These are phyloP conservation scores for Globisporangium megalacanthum DNA, from an alignment of 352 stramenopile species.

Conservation along the genomic window DNA sequence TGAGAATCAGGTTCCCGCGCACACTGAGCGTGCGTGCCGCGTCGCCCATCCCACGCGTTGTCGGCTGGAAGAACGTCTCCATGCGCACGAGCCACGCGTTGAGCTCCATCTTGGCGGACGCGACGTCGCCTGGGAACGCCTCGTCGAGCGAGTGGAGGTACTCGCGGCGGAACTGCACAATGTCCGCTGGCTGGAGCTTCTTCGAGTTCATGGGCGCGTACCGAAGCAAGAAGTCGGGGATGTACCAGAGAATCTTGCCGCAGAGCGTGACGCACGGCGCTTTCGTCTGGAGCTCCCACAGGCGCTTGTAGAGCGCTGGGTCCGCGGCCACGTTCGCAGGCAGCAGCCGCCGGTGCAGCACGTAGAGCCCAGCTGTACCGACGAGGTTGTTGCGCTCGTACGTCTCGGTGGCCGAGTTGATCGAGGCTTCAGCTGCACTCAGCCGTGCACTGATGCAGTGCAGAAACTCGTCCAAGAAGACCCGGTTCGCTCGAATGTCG, in stretches of 20 bases:
- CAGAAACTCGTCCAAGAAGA: conserved; percentile 85
- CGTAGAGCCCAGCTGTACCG: conserved; percentile 87
- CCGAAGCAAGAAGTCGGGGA: conserved; percentile 84
- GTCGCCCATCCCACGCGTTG: conserved; percentile 69
- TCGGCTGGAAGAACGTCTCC: conserved; percentile 85
- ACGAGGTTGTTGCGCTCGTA: conserved; percentile 86
- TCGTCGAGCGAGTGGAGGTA: conserved; percentile 80
- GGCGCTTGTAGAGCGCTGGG: conserved; percentile 80
- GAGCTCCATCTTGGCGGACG: conserved; percentile 75
- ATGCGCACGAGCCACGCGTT: conserved; percentile 83
- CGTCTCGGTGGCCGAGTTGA: conserved; percentile 86
- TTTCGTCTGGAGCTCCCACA: conserved; percentile 88
- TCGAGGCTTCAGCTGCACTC: conserved; percentile 48
- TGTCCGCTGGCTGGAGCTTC: conserved; percentile 72
- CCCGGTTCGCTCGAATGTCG: conserved; percentile 76
- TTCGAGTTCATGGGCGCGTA: conserved; percentile 81
- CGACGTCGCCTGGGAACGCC: conserved; percentile 71
- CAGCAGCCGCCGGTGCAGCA: conserved; percentile 80
- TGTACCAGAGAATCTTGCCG: conserved; percentile 80
- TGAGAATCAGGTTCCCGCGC: conserved; percentile 88
- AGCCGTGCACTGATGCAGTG: conserved; percentile 76
- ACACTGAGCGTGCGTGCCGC: conserved; percentile 70
- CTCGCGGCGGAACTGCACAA: conserved; percentile 70
- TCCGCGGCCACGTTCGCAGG: conserved; percentile 82
- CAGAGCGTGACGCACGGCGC: conserved; percentile 81